phyloP scores from a whole-genome alignment of 192 early-diverging fungal genomes.

The Fimicolochytrium jonesii region DNA sequence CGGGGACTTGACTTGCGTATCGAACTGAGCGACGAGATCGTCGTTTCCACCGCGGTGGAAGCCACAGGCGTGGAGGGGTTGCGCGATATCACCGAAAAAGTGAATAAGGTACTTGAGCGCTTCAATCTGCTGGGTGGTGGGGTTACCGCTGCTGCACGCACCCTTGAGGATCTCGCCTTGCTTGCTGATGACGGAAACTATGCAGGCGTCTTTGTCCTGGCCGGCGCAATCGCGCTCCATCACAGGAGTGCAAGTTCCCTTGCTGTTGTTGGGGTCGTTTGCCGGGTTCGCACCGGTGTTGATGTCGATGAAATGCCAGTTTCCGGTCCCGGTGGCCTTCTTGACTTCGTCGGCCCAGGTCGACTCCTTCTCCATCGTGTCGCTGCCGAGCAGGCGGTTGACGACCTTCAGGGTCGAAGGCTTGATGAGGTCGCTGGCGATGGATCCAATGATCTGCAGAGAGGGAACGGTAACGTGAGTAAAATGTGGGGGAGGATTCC shows the following conservation, averaged over 20 bases:
- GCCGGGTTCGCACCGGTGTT: not conserved
- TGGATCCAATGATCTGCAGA: slow-evolving; percentile 6
- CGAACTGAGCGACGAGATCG: not conserved
- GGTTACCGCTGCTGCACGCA: not conserved
- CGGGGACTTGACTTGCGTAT: not conserved
- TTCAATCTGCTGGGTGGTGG: slow-evolving; percentile 8
- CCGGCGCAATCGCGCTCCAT: slow-evolving; percentile 7
- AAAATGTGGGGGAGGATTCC: not conserved
- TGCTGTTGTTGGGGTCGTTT: slow-evolving; percentile 6
- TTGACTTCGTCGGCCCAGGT: slow-evolving; percentile 21
- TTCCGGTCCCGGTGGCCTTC: not conserved
- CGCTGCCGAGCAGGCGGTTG: not conserved
- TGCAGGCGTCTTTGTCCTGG: not conserved
- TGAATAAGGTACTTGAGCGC: slow-evolving; percentile 13
- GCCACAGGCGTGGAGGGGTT: slow-evolving; percentile 39
- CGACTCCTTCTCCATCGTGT: not conserved
- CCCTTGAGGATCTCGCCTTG: slow-evolving; percentile 2
- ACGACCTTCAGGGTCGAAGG: slow-evolving; percentile 6
- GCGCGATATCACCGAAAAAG: slow-evolving; percentile 1
- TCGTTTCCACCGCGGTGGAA: slow-evolving; percentile 28
- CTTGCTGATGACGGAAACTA: slow-evolving; percentile 6
- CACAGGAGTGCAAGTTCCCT: slow-evolving; percentile 5
- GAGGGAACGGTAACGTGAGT: too few species aligned
- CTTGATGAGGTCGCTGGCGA: slow-evolving; percentile 14
- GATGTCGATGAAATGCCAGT: slow-evolving; percentile 16